Evolutionary conservation across 345 rosid genomes (phyloP).

Genomic region (Lepidium didymum): DNA sequence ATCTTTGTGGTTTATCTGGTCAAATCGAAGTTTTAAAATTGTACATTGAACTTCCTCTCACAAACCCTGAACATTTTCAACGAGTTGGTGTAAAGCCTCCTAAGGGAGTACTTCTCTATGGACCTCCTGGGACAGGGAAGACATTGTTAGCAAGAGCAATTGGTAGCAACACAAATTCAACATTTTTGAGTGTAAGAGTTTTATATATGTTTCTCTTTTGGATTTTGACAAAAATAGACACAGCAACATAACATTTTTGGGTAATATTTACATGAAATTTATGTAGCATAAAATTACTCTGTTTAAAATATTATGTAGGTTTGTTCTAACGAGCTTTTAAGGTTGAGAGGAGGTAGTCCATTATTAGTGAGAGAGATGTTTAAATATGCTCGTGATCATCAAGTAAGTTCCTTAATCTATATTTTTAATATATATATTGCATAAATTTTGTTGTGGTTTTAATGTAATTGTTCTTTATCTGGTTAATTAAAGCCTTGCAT

Average conservation of each 20-base stretch:
- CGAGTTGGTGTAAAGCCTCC: conserved; percentile 87
- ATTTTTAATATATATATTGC: not conserved
- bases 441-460: not conserved
- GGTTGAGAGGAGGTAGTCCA: conserved; percentile 78
- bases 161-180: conserved; percentile 72
- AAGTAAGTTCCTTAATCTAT: conserved; percentile 61
- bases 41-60: conserved; percentile 72
- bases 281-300: too few relatives aligned
- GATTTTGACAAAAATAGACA: too few relatives aligned
- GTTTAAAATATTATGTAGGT: conserved; percentile 16
- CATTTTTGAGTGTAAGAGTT: conserved; percentile 46
- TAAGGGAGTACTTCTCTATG: conserved; percentile 92
- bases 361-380: conserved; percentile 81
- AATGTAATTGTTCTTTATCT: conserved; percentile 2
- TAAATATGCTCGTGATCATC: conserved; percentile 93
- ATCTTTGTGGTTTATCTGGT: conserved; percentile 75
- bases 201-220: too few relatives aligned
- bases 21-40: conserved; percentile 71
- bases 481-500: conserved; percentile 57
- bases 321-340: conserved; percentile 73
- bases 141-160: conserved; percentile 82
- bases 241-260: too few relatives aligned
- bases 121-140: conserved; percentile 98
- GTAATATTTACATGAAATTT: too few relatives aligned
- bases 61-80: conserved; percentile 72